Base-by-base conservation (phyloP, 257 asterid species). In the Prunella vulgaris region DNA sequence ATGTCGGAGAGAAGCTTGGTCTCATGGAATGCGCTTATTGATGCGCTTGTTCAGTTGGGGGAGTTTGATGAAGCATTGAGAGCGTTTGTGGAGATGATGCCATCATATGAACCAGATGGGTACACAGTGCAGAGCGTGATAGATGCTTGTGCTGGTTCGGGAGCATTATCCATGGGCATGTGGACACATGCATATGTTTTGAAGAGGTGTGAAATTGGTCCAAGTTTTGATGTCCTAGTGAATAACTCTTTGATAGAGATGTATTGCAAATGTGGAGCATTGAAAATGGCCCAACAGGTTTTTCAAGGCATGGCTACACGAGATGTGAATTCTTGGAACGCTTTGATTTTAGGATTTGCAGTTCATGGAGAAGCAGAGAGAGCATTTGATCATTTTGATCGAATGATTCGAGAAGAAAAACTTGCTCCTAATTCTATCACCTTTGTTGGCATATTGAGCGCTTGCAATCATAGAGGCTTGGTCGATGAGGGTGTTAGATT, bases 231-330 rank as follows among this genome's bases (percentile, higher is more conserved):
- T 40, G 61, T 85, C 40, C 42, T 84, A 15, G 71, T 91, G 49
- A 75, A 80, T 5, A 88, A 88, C 52, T 87, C 90, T 67, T 81
- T 91, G 60, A 70, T 88, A 3, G 92, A 87, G 14, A 88, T 91
- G 97, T 91, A 91, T 54, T 81, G 82, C 84, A 91, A 88, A 70
- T 91, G 97, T 17, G 96, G 96, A 54, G 82, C 93, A 22, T 70
- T 82, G 76, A 59, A 70, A 24, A 75, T 91, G 75, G 95, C 89
- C 5, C 60, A 70, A 10, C 93, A 91, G 51, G 91, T 88, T 40
- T 89, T 91, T 49, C 74, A 76, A 58, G 63, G 74, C 42, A 88
- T 88, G 93, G 69, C 20, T 17, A 81, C 27, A 20, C 75, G 81
- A 5, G 96, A 91, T 22, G 84, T 84, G 63, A 87, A 83, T 83